These are phyloP conservation scores for Talaromyces sp. DNA, from an alignment of 2,329 filamentous ascomycete genomes.

Conservation along the genomic window DNA sequence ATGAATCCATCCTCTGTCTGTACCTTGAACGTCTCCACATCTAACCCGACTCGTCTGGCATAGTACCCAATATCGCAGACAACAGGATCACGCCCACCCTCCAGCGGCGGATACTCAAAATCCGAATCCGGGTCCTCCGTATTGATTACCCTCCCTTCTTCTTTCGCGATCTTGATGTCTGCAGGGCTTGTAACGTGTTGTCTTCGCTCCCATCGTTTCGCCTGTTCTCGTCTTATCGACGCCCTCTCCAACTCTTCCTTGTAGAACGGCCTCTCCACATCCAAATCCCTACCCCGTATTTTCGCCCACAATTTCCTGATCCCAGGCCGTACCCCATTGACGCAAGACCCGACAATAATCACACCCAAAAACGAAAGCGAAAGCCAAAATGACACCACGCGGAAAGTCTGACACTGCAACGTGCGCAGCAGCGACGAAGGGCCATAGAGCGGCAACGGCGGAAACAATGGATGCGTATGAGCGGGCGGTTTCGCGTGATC, in stretches of 20 bases:
- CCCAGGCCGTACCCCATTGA: conserved; percentile 61
- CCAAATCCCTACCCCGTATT: conserved; percentile 59
- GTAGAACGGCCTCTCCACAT: conserved; percentile 63
- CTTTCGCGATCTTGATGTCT: conserved; percentile 37
- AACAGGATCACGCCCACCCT: conserved; percentile 76
- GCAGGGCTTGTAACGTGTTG: conserved; percentile 37
- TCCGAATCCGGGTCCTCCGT: conserved; percentile 25
- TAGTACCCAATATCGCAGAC: conserved; percentile 81
- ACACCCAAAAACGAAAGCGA: conserved; percentile 73
- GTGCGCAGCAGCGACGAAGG: conserved; percentile 65
- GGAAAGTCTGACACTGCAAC: conserved; percentile 64
- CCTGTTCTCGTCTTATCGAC: conserved; percentile 55
- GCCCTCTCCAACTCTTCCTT: conserved; percentile 66
- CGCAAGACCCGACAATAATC: conserved; percentile 70
- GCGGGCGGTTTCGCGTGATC: conserved; percentile 26
- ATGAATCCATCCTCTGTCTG: conserved; percentile 94
- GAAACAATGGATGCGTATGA: conserved; percentile 76
- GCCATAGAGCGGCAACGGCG: conserved; percentile 77
- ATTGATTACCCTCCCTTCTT: conserved; percentile 33
- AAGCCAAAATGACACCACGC: conserved; percentile 67
- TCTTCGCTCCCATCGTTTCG: conserved; percentile 59
- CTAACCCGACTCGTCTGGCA: conserved; percentile 79
- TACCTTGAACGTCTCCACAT: conserved; percentile 77
- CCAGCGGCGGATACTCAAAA: conserved; percentile 65
- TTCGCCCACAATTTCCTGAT: conserved; percentile 51